Evolutionary conservation across 257 asterid species (phyloP).

Genomic region (Cinchona pubescens): DNA sequence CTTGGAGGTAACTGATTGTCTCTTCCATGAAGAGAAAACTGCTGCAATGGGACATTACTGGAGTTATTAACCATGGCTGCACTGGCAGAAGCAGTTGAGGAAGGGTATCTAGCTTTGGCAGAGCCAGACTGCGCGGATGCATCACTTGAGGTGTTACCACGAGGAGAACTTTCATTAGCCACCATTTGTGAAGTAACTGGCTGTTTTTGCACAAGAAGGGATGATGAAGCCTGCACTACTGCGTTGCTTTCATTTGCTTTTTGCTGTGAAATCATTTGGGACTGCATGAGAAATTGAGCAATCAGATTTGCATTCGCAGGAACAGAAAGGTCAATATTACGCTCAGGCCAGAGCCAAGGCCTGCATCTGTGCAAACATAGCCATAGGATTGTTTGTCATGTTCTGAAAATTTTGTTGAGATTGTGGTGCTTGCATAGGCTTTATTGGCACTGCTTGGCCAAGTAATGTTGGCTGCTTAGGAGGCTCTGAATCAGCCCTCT

Average conservation of each 20-base stretch:
- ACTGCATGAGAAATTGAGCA: slow-evolving; percentile 82
- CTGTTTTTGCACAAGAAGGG: slow-evolving; percentile 50
- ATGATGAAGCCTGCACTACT: slow-evolving; percentile 44
- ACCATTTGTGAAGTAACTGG: slow-evolving; percentile 61
- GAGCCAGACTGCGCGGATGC: slow-evolving; percentile 77
- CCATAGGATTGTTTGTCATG: slow-evolving; percentile 54
- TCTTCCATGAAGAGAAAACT: slow-evolving; percentile 58
- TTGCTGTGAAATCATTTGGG: slow-evolving; percentile 77
- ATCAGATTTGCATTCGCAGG: slow-evolving; percentile 83
- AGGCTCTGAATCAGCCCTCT: slow-evolving; percentile 54
- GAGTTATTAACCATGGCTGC: slow-evolving; percentile 41
- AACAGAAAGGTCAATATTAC: slow-evolving; percentile 79
- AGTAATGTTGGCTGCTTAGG: slow-evolving; percentile 42
- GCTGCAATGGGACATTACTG: slow-evolving; percentile 52
- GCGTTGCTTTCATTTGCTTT: slow-evolving; percentile 59
- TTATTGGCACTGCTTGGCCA: slow-evolving; percentile 57
- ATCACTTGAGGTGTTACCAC: slow-evolving; percentile 75
- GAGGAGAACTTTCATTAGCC: slow-evolving; percentile 77
- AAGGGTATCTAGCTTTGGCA: slow-evolving; percentile 70
- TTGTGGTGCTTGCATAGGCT: slow-evolving; percentile 53
- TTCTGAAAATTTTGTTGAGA: slow-evolving; percentile 63
- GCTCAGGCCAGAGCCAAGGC: slow-evolving; percentile 90
- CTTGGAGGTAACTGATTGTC: slow-evolving; percentile 73
- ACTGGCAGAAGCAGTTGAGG: slow-evolving; percentile 54
- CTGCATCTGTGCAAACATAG: slow-evolving; percentile 92